Conservation (phyloP, 108 stramenopile genomes). For the Chaetoceros tenuissimus region DNA sequence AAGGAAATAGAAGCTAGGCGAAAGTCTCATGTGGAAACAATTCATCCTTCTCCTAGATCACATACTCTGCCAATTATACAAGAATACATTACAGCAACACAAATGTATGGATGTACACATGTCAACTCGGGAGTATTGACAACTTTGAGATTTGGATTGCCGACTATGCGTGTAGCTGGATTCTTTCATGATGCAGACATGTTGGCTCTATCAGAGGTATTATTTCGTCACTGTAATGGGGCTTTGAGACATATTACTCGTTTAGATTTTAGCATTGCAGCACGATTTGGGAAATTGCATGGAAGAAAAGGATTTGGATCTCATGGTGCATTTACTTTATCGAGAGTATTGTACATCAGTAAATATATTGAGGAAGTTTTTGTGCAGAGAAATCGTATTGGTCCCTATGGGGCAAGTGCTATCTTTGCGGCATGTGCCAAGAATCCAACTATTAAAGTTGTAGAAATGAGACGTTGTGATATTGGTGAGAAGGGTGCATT, state of each 20-base stretch:
- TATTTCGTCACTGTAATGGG: conserved; percentile 60
- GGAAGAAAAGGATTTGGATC: conserved; percentile 45
- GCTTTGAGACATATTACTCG: conserved; percentile 38
- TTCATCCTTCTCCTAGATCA: not conserved
- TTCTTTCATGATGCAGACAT: conserved; percentile 76
- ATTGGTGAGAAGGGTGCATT: conserved; percentile 67
- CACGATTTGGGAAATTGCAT: conserved; percentile 36
- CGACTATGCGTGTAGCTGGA: conserved; percentile 55
- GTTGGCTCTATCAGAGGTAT: conserved; percentile 57
- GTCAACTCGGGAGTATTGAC: conserved; percentile 65
- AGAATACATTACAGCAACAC: conserved; percentile 54
- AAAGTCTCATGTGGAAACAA: not conserved
- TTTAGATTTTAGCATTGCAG: conserved; percentile 57
- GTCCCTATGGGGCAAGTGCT: conserved; percentile 68
- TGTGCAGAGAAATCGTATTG: conserved; percentile 54
- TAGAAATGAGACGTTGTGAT: conserved; percentile 56
- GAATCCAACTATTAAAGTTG: conserved; percentile 35
- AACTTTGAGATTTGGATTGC: conserved; percentile 50
- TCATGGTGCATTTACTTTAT: conserved; percentile 69
- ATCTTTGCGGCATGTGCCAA: conserved; percentile 45
- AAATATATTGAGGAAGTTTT: conserved; percentile 55
- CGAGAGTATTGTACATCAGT: conserved; percentile 42
- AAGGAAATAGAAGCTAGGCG: too few relatives aligned
- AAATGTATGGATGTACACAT: conserved; percentile 42
- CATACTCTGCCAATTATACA: not conserved